Percentiles rank a stretch among this genome's conserved stretches.
Conservation (phyloP, 73 alveolate genomes). For the Paramecium pentaurelia region DNA sequence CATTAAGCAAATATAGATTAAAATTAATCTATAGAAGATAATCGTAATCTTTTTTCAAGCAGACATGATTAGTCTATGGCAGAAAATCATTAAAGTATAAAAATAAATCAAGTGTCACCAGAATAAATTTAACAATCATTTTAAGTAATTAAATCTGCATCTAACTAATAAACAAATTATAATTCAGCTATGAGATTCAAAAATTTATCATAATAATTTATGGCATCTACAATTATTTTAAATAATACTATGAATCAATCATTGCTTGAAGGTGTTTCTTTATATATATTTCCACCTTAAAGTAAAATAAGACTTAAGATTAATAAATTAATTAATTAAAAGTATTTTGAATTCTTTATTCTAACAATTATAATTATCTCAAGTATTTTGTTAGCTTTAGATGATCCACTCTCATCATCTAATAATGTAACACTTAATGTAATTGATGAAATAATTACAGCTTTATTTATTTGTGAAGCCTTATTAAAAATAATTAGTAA, state of each 20-base stretch:
- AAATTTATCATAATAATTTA: background rate
- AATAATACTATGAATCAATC: background rate
- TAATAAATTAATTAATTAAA: background rate
- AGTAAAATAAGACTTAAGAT: background rate
- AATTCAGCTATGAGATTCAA: background rate
- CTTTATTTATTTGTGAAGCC: slow-evolving; percentile 13
- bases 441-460: slow-evolving; percentile 16
- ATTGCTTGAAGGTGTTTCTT: background rate
- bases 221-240: background rate
- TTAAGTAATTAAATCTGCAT: background rate
- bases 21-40: background rate
- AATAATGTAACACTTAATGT: background rate
- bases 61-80: background rate
- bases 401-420: slow-evolving; percentile 46
- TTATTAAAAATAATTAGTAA: background rate
- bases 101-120: background rate
- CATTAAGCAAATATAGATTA: background rate
- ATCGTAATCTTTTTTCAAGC: background rate
- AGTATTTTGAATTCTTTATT: slow-evolving; percentile 36
- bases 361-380: slow-evolving; percentile 31
- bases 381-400: slow-evolving; percentile 56
- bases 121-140: background rate
- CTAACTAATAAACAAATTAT: background rate
- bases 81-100: background rate
- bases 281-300: background rate